These are phyloP conservation scores for Penicilliopsis zonata DNA, from an alignment of 495 filamentous ascomycete genomes.

Conservation along the genomic window DNA sequence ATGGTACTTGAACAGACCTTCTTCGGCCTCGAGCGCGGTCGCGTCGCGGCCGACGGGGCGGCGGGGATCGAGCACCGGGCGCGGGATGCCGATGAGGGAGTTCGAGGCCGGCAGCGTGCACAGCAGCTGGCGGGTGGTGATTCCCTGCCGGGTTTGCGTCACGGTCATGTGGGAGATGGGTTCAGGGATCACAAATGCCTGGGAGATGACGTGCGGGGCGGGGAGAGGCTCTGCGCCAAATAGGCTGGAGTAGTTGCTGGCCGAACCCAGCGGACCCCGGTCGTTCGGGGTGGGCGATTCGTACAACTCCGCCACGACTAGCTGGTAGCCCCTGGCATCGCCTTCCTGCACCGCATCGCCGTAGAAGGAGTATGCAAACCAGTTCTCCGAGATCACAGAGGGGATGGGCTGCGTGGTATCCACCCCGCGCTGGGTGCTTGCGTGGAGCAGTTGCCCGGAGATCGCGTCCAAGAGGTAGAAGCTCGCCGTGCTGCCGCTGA, in stretches of 20 bases:
- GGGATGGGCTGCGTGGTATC: slow-evolving; percentile 65
- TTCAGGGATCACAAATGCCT: slow-evolving; percentile 66
- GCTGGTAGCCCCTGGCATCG: slow-evolving; percentile 69
- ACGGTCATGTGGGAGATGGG: slow-evolving; percentile 69
- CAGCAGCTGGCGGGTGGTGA: slow-evolving; percentile 73
- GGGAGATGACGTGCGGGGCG: slow-evolving; percentile 60
- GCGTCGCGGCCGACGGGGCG: slow-evolving; percentile 79
- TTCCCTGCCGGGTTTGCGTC: slow-evolving; percentile 85
- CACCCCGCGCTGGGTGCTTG: slow-evolving; percentile 55
- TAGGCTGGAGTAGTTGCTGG: slow-evolving; percentile 61
- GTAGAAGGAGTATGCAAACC: slow-evolving; percentile 87
- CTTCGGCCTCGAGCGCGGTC: slow-evolving; percentile 62
- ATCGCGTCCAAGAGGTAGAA: slow-evolving; percentile 81
- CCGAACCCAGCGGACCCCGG: slow-evolving; percentile 62
- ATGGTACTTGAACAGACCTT: slow-evolving; percentile 67
- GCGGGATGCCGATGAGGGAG: slow-evolving; percentile 68
- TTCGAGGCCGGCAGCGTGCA: slow-evolving; percentile 59
- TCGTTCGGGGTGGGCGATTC: slow-evolving; percentile 77
- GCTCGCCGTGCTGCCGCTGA: slow-evolving; percentile 45
- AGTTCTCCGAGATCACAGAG: slow-evolving; percentile 81
- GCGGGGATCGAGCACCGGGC: slow-evolving; percentile 69
- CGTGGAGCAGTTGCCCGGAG: slow-evolving; percentile 67
- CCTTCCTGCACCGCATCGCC: slow-evolving; percentile 40
- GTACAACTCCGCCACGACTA: slow-evolving; percentile 79
- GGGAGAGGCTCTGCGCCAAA: slow-evolving; percentile 33